Evolutionary conservation across 192 early-diverging fungal species (phyloP).

Genomic region (Coemansia sp.): DNA sequence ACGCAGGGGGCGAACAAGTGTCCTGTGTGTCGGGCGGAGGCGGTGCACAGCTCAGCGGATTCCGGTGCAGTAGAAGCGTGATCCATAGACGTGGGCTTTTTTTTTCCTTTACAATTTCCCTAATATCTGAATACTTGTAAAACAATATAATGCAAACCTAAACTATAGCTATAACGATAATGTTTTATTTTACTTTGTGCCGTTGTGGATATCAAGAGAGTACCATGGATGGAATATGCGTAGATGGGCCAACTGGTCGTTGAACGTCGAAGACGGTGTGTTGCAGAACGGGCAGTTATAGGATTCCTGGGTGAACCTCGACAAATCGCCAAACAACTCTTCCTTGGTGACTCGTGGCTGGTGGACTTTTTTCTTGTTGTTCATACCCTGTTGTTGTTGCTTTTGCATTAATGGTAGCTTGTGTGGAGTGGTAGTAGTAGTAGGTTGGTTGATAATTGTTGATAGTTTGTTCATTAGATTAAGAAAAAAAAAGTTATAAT

Average conservation of each 20-base stretch:
- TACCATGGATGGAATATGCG: slow-evolving; percentile 39
- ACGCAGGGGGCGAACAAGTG: slow-evolving; percentile 48
- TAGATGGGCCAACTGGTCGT: slow-evolving; percentile 25
- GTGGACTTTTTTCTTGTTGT: neutral
- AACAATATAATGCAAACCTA: too few relatives aligned
- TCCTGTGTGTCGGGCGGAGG: slow-evolving; percentile 40
- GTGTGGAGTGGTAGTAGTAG: too few relatives aligned
- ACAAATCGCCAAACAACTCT: slow-evolving; percentile 15
- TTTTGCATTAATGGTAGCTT: neutral
- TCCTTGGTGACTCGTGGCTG: slow-evolving; percentile 13
- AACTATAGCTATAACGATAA: neutral
- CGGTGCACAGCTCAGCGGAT: slow-evolving; percentile 7
- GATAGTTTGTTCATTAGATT: too few relatives aligned
- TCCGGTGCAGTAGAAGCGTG: neutral
- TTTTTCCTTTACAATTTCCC: too few relatives aligned
- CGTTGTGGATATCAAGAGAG: slow-evolving; percentile 27
- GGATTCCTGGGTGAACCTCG: slow-evolving; percentile 19
- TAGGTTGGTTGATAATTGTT: too few relatives aligned
- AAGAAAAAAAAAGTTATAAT: too few relatives aligned
- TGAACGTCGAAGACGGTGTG: slow-evolving; percentile 6
- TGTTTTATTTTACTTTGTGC: slow-evolving; percentile 15
- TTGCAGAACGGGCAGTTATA: slow-evolving; percentile 49
- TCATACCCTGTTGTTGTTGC: too few relatives aligned
- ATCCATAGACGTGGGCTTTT: too few relatives aligned
- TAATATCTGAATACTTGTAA: too few relatives aligned